Percentiles rank a stretch among this genome's conserved stretches.
Evolutionary conservation across 345 rosid species (phyloP).

Genomic region (Salix exigua): DNA sequence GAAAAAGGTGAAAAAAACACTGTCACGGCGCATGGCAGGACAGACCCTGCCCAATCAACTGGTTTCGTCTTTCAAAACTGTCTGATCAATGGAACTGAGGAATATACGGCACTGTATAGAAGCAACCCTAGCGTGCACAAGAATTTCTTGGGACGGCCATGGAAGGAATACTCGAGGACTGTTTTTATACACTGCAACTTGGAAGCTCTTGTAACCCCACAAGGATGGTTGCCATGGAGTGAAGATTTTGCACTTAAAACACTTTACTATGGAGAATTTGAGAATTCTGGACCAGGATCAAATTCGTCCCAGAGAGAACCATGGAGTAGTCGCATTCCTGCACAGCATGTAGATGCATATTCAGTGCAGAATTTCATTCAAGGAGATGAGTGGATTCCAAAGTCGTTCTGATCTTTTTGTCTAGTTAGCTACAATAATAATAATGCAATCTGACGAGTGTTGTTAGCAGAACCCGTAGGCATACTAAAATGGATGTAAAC

Average conservation of each 20-base stretch:
- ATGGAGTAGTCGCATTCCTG: conserved; percentile 76
- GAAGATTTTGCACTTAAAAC: conserved; percentile 70
- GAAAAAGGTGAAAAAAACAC: conserved; percentile 76
- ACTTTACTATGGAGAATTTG: conserved; percentile 77
- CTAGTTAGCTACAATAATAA: background rate
- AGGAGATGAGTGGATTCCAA: conserved; percentile 65
- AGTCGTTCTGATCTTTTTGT: conserved; percentile 24
- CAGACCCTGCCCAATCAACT: conserved; percentile 73
- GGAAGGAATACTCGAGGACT: conserved; percentile 91
- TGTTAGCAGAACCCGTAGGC: background rate
- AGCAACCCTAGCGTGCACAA: conserved; percentile 61
- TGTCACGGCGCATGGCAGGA: conserved; percentile 81
- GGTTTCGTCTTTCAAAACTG: conserved; percentile 76
- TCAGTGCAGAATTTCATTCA: conserved; percentile 80
- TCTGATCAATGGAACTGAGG: conserved; percentile 66
- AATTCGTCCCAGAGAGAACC: conserved; percentile 45
- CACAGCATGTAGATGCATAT: conserved; percentile 43
- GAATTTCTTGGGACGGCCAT: conserved; percentile 81
- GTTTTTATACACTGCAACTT: conserved; percentile 57
- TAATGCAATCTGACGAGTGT: background rate
- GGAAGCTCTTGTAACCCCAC: conserved; percentile 51
- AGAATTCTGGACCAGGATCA: conserved; percentile 66
- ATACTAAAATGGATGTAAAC: background rate
- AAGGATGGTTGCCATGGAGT: conserved; percentile 81
- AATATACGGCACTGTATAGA: conserved; percentile 55